These are phyloP conservation scores for Didymella pinodella DNA, from an alignment of 2,329 filamentous ascomycete genomes.

Conservation along the genomic window DNA sequence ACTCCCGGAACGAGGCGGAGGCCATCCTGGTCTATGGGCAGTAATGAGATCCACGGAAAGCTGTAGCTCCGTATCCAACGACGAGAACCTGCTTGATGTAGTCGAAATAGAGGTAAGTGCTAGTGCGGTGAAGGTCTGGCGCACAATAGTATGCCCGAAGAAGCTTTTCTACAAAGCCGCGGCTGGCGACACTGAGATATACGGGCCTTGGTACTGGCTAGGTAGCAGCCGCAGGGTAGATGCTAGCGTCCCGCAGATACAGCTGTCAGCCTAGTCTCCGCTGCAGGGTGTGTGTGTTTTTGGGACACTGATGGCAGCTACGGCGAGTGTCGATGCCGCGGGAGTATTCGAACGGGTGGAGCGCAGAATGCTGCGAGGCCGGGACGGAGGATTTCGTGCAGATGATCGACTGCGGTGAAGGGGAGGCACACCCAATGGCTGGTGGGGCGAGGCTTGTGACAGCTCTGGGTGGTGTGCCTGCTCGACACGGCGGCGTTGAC, in stretches of 20 bases:
- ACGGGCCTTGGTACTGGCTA: slow-evolving; percentile 29
- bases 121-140: slow-evolving; percentile 26
- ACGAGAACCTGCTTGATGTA: slow-evolving; percentile 27
- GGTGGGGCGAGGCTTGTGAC: slow-evolving; percentile 51
- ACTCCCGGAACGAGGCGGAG: slow-evolving; percentile 88
- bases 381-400: slow-evolving; percentile 60
- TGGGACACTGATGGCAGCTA: slow-evolving; percentile 17
- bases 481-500: slow-evolving; percentile 16
- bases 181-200: slow-evolving; percentile 48
- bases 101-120: slow-evolving; percentile 21
- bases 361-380: slow-evolving; percentile 34
- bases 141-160: slow-evolving; percentile 24
- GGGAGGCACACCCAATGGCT: slow-evolving; percentile 45
- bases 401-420: slow-evolving; percentile 56
- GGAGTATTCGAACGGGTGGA: slow-evolving; percentile 24
- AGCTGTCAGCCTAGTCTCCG: slow-evolving; percentile 27
- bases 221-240: slow-evolving; percentile 13
- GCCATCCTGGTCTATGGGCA: slow-evolving; percentile 67
- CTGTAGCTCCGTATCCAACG: slow-evolving; percentile 12
- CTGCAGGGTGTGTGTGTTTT: slow-evolving; percentile 19
- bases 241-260: slow-evolving; percentile 15
- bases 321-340: slow-evolving; percentile 24
- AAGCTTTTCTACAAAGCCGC: slow-evolving; percentile 47
- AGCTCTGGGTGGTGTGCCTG: slow-evolving; percentile 22
- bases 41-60: slow-evolving; percentile 4